Evolutionary conservation across 441 rosid species (phyloP), one percentile per base, ranked within the genome.

Genomic region (Rhodomyrtus psidioides): DNA sequence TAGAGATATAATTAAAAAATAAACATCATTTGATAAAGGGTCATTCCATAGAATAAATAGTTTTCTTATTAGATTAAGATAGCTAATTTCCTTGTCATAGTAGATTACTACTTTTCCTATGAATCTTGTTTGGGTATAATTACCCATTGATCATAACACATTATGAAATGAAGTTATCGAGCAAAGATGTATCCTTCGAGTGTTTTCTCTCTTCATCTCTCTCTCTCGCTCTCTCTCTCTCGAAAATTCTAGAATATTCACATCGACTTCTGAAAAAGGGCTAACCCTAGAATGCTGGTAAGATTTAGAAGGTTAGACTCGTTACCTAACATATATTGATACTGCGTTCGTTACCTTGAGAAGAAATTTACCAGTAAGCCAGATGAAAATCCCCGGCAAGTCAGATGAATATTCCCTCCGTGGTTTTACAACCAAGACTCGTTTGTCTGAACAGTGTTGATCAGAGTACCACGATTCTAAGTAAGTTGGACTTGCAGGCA

Each of bases 321-420:
- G 2, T 1, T 34, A 65, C 26, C 46, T 34, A 19, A 65, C 7
- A n/a, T n/a, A 2, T 3, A 62, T 62, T 62, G 44, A 62, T 30
- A 62, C 2, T 30, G 44, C 17, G 26, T 44, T 26, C 21, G 24
- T 34, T 13, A 19, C 2, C 0, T 1, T 1, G 0, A 65, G 46
- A 62, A 65, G 26, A 9, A 2, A 34, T 65, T 19, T 12, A 65
- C 7, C 0, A 23, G 8, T 19, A 1, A 65, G 46, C 39, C 0
- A 65, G 4, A 34, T 19, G 49, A 65, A 65, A 10, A 34, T 10
- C 21, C 24, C 12, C 26, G 4, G 4, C 19, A 1, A 65, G 26
- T 34, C 0, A 65, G 4, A 65, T 65, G 49, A 65, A 65, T 5
- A 65, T 5, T 55, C 24, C 26, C 26, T 55, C 57, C 24, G 5